These are phyloP conservation scores for Populus alba DNA, from an alignment of 345 rosid species.

Conservation along the genomic window DNA sequence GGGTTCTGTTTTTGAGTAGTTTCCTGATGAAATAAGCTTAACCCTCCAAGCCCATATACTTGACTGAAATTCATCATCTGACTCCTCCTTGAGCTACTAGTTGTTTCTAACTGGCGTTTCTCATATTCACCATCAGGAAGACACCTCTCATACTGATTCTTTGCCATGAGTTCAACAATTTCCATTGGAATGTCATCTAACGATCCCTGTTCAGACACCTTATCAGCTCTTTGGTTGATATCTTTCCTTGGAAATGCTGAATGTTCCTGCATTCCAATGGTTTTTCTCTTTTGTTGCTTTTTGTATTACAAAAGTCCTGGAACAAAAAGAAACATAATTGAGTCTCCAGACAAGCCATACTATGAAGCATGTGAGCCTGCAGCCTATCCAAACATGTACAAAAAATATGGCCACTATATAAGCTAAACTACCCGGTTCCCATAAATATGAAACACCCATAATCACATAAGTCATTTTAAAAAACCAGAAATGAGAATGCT, in stretches of 20 bases:
- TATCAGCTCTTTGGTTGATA: conserved; percentile 38
- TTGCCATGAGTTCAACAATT: conserved; percentile 92
- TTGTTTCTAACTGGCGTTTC: conserved; percentile 37
- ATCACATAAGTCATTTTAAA: not conserved
- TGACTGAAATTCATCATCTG: conserved; percentile 45
- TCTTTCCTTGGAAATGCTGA: conserved; percentile 30
- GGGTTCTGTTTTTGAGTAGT: conserved; percentile 37
- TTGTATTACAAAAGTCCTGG: conserved; percentile 55
- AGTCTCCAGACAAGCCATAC: conserved; percentile 9
- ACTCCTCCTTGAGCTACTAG: conserved; percentile 25
- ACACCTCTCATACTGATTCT: conserved; percentile 79
- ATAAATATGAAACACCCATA: not conserved
- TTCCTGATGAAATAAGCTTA: conserved; percentile 41
- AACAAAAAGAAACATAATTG: conserved; percentile 14
- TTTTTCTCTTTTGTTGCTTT: conserved; percentile 45
- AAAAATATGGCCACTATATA: not conserved
- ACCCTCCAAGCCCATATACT: conserved; percentile 36
- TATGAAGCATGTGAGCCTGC: conserved; percentile 7
- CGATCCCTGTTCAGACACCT: conserved; percentile 46
- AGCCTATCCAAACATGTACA: not conserved
- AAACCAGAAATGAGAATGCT: not conserved
- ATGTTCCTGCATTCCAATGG: conserved; percentile 36
- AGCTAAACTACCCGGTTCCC: not conserved
- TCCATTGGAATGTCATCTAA: conserved; percentile 91
- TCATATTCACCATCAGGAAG: conserved; percentile 63